Conservation (phyloP, 495 filamentous ascomycete genomes). For the Talaromyces adpressus region DNA sequence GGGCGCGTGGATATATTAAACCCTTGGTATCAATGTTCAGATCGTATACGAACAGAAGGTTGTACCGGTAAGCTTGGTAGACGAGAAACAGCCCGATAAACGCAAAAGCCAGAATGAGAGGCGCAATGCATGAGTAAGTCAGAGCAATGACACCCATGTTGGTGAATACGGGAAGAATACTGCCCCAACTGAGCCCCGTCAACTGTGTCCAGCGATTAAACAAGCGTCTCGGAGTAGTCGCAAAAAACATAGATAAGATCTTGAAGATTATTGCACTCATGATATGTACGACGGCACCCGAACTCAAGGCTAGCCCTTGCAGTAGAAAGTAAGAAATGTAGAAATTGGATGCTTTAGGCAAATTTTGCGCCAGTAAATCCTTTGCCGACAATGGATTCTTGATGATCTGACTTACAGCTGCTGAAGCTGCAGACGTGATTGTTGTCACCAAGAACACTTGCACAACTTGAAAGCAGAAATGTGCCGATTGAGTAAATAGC, state of each 20-base stretch:
- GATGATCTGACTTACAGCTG: constrained; percentile 56
- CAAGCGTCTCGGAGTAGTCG: constrained; percentile 57
- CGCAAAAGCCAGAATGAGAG: constrained; percentile 76
- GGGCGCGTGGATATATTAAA: constrained; percentile 74
- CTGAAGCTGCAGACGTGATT: constrained; percentile 63
- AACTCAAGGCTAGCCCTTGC: constrained; percentile 70
- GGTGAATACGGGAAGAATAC: constrained; percentile 77
- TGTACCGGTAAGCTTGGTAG: constrained; percentile 88
- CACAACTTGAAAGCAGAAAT: constrained; percentile 88
- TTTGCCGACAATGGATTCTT: constrained; percentile 55
- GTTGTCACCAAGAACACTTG: constrained; percentile 87
- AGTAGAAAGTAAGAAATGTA: constrained; percentile 91
- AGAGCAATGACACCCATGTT: constrained; percentile 84
- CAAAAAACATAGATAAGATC: constrained; percentile 59
- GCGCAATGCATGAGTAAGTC: constrained; percentile 79
- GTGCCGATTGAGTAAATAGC: constrained; percentile 77
- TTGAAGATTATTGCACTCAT: constrained; percentile 66
- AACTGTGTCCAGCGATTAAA: constrained; percentile 58
- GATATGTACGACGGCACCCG: constrained; percentile 65
- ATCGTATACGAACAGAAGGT: constrained; percentile 83
- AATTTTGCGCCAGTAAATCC: constrained; percentile 58
- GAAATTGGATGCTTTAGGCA: constrained; percentile 81
- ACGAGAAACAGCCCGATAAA: constrained; percentile 71
- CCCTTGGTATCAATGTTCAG: constrained; percentile 80
- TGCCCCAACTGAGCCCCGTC: constrained; percentile 67